These are phyloP conservation scores for Beauveria pseudobassiana DNA, from an alignment of 2,329 filamentous ascomycete species.

Conservation along the genomic window DNA sequence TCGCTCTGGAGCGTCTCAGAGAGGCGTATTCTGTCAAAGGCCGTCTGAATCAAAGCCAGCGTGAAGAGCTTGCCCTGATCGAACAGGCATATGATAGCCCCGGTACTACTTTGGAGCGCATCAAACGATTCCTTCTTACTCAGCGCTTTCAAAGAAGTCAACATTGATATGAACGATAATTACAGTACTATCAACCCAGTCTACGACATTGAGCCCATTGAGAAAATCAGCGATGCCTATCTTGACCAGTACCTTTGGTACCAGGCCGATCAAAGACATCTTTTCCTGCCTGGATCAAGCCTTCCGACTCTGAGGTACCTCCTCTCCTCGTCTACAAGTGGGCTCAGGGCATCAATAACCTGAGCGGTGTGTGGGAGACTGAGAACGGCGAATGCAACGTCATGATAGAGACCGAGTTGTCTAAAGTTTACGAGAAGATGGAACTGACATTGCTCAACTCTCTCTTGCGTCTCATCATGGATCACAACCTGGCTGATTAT, in stretches of 20 bases:
- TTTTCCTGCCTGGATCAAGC: conserved; percentile 99
- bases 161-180: conserved; percentile 99
- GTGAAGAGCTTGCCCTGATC: conserved; percentile 91
- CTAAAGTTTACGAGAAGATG: conserved; percentile 99
- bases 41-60: conserved; percentile 90
- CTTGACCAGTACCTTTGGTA: conserved; percentile 99
- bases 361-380: conserved; percentile 90
- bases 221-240: conserved; percentile 99
- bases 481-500: conserved; percentile 97
- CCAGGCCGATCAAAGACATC: conserved; percentile 90
- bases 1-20: conserved; percentile 84
- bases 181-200: conserved; percentile 99
- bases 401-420: conserved; percentile 95
- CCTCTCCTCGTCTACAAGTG: conserved; percentile 95
- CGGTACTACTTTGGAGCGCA: conserved; percentile 87
- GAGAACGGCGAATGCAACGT: conserved; percentile 95
- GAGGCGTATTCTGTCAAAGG: conserved; percentile 98
- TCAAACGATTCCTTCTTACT: conserved; percentile 95
- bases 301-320: conserved; percentile 94
- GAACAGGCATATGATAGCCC: conserved; percentile 98
- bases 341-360: conserved; percentile 98
- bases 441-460: conserved; percentile 93
- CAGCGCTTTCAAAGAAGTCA: conserved; percentile 99
- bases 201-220: conserved; percentile 97
- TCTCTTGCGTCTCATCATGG: conserved; percentile 91